These are phyloP conservation scores for Chenopodium album DNA, from an alignment of 148 eudicot genomes.

Conservation along the genomic window DNA sequence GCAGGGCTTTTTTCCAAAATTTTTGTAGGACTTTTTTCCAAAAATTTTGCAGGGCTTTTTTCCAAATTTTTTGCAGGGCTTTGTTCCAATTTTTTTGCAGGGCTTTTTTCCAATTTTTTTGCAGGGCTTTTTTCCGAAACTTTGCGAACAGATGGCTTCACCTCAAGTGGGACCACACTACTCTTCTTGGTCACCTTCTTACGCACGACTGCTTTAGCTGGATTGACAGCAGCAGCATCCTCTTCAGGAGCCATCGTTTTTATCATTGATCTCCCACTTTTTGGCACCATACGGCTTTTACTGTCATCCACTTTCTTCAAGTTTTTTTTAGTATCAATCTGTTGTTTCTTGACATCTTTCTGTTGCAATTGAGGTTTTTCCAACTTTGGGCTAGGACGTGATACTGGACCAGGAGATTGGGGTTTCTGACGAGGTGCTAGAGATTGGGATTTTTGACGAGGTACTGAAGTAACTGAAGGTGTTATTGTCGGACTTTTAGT, in stretches of 20 bases:
- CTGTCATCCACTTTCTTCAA: conserved; percentile 43
- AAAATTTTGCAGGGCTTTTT: conserved; percentile 42
- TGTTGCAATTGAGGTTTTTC: conserved; percentile 47
- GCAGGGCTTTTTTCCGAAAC: conserved; percentile 49
- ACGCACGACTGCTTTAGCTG: conserved; percentile 56
- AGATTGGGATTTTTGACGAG: conserved; percentile 60
- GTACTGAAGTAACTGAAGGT: conserved; percentile 46
- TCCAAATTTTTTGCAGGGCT: conserved; percentile 36
- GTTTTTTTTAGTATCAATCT: conserved; percentile 42
- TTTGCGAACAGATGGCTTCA: conserved; percentile 73
- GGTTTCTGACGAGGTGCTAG: conserved; percentile 56
- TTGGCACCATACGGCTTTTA: conserved; percentile 41
- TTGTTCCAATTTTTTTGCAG: conserved; percentile 34
- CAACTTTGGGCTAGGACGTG: conserved; percentile 50
- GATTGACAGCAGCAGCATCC: conserved; percentile 34
- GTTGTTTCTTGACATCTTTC: conserved; percentile 52
- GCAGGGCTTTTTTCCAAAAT: conserved; percentile 48
- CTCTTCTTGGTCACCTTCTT: conserved; percentile 84
- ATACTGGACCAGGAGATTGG: conserved; percentile 48
- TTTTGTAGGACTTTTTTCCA: conserved; percentile 43
- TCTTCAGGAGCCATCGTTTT: conserved; percentile 46
- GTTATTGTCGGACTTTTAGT: conserved; percentile 51
- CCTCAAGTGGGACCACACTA: conserved; percentile 90
- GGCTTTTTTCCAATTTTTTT: conserved; percentile 35
- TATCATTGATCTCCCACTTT: conserved; percentile 46